Base-by-base conservation (phyloP, 2,329 filamentous ascomycete species). In the Exserohilum turcica region DNA sequence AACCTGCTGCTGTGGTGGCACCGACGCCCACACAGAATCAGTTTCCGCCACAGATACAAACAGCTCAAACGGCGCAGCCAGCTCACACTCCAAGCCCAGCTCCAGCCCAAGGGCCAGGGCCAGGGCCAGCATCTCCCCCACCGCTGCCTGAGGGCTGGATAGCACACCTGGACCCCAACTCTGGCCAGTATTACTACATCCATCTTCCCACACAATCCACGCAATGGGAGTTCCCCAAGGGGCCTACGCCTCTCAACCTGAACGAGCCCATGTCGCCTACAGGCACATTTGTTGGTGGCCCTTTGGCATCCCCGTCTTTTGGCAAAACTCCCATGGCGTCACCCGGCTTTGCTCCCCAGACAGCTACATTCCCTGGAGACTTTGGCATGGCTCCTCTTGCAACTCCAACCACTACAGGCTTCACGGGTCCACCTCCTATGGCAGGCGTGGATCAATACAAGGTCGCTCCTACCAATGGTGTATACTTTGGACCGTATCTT, bases 201-300 rank as follows among this genome's bases (percentile, higher is more conserved):
- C 94, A 99, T 73, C 82, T 99, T 27, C 90, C 92, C 1, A 92
- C 91, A 0, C 94, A 97, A 71, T 91, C 92, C 2, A 99, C 94
- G 0, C 94, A 99, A 72, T 99, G 94, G 94, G 94, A 99, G 69
- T 97, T 97, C 63, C 94, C 94, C 24, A 97, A 97, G 76, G 93
- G 93, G 0, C 92, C 92, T 0, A 96, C 91, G 19, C 93, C 93
- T 1, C 81, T 97, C 48, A 90, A 91, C 58, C 84, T 96, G 59
- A 92, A 95, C 54, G 84, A 89, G 13, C 93, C 93, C 0, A 78
- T 97, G 51, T 97, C 93, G 6, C 93, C 93, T 0, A 88, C 88
- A 0, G 85, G 86, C 5, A 76, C 77, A 3, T 78, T 76, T 50
- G 75, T 74, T 39, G 54, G 48, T 28, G 50, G 49, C 18, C 74